Percentiles rank a stretch among this genome's conserved stretches.
phyloP scores from a whole-genome alignment of 192 early-diverging fungal species.

The Backusella liffmaniae region DNA sequence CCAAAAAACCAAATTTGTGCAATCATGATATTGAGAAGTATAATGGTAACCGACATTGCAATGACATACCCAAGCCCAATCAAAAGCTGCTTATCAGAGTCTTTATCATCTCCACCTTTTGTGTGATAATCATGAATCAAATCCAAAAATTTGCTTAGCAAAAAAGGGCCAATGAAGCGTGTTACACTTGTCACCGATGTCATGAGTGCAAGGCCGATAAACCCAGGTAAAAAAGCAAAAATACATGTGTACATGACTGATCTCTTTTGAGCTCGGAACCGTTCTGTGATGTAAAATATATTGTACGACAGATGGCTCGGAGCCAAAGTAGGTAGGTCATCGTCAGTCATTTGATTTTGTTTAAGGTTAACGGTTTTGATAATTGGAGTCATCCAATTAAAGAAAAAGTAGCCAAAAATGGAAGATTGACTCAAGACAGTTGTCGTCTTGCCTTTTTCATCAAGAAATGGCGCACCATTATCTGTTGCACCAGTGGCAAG shows the following conservation, averaged over 20 bases:
- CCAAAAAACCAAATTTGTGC: slow-evolving; percentile 31
- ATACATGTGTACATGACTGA: not conserved
- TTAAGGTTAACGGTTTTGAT: slow-evolving; percentile 36
- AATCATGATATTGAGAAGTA: slow-evolving; percentile 41
- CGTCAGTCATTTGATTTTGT: slow-evolving; percentile 25
- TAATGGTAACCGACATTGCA: slow-evolving; percentile 48
- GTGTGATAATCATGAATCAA: slow-evolving; percentile 6
- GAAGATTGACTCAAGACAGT: slow-evolving; percentile 8
- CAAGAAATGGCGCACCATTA: slow-evolving; percentile 11
- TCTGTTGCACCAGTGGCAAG: slow-evolving; percentile 8
- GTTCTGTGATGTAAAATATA: slow-evolving; percentile 34
- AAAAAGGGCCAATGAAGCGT: slow-evolving; percentile 18
- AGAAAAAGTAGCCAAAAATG: slow-evolving; percentile 38
- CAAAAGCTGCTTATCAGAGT: not conserved
- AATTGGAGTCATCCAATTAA: slow-evolving; percentile 36
- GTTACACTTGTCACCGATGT: not conserved
- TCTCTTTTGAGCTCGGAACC: slow-evolving; percentile 9
- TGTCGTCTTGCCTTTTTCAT: slow-evolving; percentile 2
- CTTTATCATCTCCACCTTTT: not conserved
- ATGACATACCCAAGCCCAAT: slow-evolving; percentile 45
- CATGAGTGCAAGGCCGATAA: not conserved
- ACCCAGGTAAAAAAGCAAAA: not conserved
- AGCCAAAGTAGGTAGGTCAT: slow-evolving; percentile 33
- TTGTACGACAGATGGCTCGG: slow-evolving; percentile 25
- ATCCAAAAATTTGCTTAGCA: slow-evolving; percentile 32